Conservation (phyloP, 2,329 filamentous ascomycete species). For the Tolypocladium ovalisporum region DNA sequence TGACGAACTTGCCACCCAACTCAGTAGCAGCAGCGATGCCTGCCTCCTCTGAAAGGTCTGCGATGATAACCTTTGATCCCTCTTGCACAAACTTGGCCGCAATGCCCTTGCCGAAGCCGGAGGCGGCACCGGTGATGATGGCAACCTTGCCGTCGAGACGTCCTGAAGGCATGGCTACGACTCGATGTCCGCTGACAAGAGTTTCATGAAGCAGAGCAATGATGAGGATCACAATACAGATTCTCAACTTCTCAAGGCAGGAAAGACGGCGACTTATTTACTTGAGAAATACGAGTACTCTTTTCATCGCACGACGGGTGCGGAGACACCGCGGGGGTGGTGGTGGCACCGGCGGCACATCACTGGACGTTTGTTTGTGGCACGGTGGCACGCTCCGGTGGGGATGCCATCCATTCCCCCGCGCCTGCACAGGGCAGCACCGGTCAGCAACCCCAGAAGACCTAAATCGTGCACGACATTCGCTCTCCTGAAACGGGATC, state of each 20-base stretch:
- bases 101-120: slow-evolving; percentile 54
- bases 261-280: not conserved
- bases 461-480: too few relatives aligned
- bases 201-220: not conserved
- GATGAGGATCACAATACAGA: not conserved
- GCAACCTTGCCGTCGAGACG: slow-evolving; percentile 30
- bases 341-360: too few relatives aligned
- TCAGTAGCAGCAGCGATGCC: slow-evolving; percentile 36
- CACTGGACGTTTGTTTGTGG: too few relatives aligned
- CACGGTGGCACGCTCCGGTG: not conserved
- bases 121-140: slow-evolving; percentile 42
- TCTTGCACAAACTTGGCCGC: slow-evolving; percentile 47
- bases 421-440: not conserved
- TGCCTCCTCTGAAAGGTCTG: slow-evolving; percentile 44
- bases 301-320: not conserved
- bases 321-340: not conserved
- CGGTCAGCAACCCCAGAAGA: too few relatives aligned
- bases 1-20: slow-evolving; percentile 30
- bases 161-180: slow-evolving; percentile 10
- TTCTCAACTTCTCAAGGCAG: not conserved
- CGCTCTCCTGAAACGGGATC: too few relatives aligned
- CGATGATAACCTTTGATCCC: slow-evolving; percentile 50
- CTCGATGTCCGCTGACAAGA: not conserved
- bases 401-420: not conserved
- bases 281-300: not conserved